Conservation (phyloP, 108 stramenopile species). For the Nitzschia palea region DNA sequence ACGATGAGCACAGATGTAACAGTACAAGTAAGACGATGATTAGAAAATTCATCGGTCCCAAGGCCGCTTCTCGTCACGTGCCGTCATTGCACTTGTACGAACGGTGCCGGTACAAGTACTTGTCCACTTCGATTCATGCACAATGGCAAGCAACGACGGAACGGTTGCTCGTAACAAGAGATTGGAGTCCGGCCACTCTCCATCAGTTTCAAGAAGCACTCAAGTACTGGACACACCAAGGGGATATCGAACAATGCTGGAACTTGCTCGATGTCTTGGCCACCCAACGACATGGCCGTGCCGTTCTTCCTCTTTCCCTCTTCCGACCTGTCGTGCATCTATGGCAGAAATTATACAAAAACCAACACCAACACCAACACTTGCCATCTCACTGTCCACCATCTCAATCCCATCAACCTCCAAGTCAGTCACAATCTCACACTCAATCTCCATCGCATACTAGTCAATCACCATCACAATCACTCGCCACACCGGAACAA, state of each 20-base stretch:
- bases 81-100: no score
- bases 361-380: background rate
- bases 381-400: no score
- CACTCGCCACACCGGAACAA: no score
- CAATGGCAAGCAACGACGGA: conserved; percentile 4
- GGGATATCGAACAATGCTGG: conserved; percentile 2
- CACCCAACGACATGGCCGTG: background rate
- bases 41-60: no score
- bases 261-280: background rate
- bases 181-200: background rate
- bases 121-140: background rate
- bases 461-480: no score
- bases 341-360: conserved; percentile 11
- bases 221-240: background rate
- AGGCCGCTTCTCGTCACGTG: no score
- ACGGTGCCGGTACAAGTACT: no score
- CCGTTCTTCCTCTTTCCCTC: background rate
- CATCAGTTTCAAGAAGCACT: conserved; percentile 3
- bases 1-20: no score
- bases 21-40: no score
- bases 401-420: no score
- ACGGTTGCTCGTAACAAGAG: background rate
- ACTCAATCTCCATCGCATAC: no score
- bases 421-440: no score
- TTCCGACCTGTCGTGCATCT: background rate